phyloP scores from a whole-genome alignment of 176 grass and related monocot genomes.

The Coix lacrymajobi region DNA sequence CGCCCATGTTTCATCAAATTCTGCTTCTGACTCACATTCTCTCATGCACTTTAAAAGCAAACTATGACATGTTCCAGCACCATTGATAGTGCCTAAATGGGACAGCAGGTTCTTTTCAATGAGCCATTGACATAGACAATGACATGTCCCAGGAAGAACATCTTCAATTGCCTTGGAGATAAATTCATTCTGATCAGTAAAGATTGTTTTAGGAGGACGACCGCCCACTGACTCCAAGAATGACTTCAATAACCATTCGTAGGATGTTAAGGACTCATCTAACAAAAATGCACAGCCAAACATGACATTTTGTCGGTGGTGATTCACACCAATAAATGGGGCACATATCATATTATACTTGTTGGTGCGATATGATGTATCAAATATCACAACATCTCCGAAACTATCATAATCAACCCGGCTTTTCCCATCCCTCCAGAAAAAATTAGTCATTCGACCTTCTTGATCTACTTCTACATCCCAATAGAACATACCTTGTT shows the following conservation, averaged over 20 bases:
- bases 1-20: conserved; percentile 69
- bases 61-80: conserved; percentile 46
- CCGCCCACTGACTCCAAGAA: conserved; percentile 77
- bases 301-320: conserved; percentile 61
- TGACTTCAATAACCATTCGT: conserved; percentile 72
- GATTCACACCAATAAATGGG: conserved; percentile 71
- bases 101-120: conserved; percentile 55
- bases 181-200: conserved; percentile 62
- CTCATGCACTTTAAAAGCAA: conserved; percentile 66
- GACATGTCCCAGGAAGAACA: conserved; percentile 48
- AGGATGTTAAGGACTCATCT: conserved; percentile 55
- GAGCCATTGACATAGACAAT: conserved; percentile 55
- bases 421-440: conserved; percentile 64
- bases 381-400: conserved; percentile 71
- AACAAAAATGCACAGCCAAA: conserved; percentile 76
- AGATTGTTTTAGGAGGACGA: conserved; percentile 58
- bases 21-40: conserved; percentile 57
- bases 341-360: conserved; percentile 72
- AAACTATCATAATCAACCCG: conserved; percentile 64
- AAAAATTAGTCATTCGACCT: conserved; percentile 58
- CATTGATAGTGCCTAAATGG: conserved; percentile 54
- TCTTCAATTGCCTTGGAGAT: conserved; percentile 62
- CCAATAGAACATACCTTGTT: conserved; percentile 73
- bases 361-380: conserved; percentile 57
- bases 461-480: conserved; percentile 70